Conservation (phyloP, 2,329 filamentous ascomycete species). For the Ambrosiella cleistominuta region DNA sequence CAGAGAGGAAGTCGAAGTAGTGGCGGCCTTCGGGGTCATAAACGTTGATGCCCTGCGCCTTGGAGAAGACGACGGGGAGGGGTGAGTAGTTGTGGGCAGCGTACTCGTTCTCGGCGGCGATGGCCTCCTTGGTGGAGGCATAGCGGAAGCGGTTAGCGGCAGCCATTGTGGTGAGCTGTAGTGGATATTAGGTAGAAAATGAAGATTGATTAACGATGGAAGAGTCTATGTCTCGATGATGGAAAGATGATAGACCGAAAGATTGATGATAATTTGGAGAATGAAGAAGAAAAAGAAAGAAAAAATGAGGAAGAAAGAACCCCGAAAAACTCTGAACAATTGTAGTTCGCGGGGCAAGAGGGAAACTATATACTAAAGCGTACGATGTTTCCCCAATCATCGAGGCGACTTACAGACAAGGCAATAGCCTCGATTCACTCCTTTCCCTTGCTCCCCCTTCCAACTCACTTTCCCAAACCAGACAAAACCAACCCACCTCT, state of each 20-base stretch:
- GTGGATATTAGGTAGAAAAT: background rate
- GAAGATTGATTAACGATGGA: background rate
- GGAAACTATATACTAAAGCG: background rate
- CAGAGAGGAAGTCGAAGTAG: slow-evolving; percentile 95
- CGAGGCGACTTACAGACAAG: no score
- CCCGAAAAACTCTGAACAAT: background rate
- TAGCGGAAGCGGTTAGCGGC: slow-evolving; percentile 50
- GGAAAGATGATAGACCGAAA: background rate
- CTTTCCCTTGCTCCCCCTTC: background rate
- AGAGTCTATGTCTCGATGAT: background rate
- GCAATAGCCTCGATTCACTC: background rate
- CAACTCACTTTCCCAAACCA: background rate
- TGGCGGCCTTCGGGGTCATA: slow-evolving; percentile 95
- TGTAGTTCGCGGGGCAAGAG: background rate
- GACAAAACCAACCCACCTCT: background rate
- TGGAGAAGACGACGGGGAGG: slow-evolving; percentile 80
- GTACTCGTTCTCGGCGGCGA: slow-evolving; percentile 61
- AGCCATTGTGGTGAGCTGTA: slow-evolving; percentile 29
- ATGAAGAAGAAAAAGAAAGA: background rate
- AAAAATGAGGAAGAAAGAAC: background rate
- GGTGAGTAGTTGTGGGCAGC: slow-evolving; percentile 99
- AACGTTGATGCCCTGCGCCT: slow-evolving; percentile 68
- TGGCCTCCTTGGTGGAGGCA: slow-evolving; percentile 60
- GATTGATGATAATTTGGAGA: background rate
- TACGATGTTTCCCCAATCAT: no score